Conservation (phyloP, 83 land plant genomes). For the Isoetes engelmannii region DNA sequence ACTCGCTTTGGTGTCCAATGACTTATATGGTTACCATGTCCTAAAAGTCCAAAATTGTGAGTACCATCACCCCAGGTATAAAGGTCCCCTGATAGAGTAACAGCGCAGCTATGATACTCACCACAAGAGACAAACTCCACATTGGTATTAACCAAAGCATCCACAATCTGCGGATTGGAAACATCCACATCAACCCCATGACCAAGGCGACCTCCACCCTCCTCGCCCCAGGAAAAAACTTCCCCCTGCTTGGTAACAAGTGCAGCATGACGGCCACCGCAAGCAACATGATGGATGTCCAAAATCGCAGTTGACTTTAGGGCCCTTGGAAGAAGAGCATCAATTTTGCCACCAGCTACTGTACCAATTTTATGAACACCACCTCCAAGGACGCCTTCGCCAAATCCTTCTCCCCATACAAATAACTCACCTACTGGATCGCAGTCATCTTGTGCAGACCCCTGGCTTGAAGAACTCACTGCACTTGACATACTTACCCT, state of each 20-base stretch:
- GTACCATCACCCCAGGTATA: constrained; percentile 97
- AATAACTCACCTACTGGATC: constrained; percentile 64
- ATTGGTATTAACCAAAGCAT: constrained; percentile 50
- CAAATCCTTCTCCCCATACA: constrained; percentile 87
- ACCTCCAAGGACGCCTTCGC: constrained; percentile 69
- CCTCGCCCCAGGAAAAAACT: constrained; percentile 93
- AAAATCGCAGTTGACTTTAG: constrained; percentile 56
- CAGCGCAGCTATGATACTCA: constrained; percentile 91
- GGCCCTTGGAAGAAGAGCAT: constrained; percentile 71
- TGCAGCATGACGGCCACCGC: constrained; percentile 83
- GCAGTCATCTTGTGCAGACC: constrained; percentile 54
- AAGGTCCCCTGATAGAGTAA: constrained; percentile 79
- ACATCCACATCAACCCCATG: constrained; percentile 86
- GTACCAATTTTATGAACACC: constrained; percentile 44
- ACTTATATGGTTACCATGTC: constrained; percentile 81
- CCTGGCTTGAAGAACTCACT: constrained; percentile 92
- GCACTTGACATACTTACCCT: constrained; percentile 87
- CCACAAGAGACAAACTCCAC: constrained; percentile 84
- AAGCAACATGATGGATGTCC: constrained; percentile 72
- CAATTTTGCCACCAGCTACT: constrained; percentile 29
- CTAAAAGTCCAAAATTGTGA: constrained; percentile 66
- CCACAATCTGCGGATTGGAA: constrained; percentile 74
- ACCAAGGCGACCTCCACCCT: constrained; percentile 89
- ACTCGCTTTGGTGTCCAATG: constrained; percentile 87
- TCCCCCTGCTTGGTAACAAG: constrained; percentile 89